Base-by-base conservation (phyloP, 2,329 filamentous ascomycete species). In the Fusarium neocosmosporiellum region DNA sequence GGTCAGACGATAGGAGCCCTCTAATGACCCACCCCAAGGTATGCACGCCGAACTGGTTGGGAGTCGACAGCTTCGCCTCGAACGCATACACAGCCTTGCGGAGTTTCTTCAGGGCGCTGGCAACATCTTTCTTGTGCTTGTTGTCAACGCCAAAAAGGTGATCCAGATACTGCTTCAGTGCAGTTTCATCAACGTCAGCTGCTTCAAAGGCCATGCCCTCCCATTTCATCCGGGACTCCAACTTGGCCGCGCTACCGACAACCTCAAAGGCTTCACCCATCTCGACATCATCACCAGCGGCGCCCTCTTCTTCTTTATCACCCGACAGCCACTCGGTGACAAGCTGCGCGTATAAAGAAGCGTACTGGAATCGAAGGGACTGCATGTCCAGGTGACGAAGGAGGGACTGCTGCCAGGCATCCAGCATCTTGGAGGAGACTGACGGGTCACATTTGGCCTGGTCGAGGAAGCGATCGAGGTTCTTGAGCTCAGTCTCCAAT, bases 281-380 rank as follows among this genome's bases (percentile, higher is more conserved):
- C 7, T 80, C 74, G 36, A 78, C 70, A 22, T 77, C 66, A 43
- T 72, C 48, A 5, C 43, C 60, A 59, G 71, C 24, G 8, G 58
- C n/a, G 4, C 54, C 57, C 7, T 75, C 65, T 1, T 66, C 37
- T 9, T 66, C 29, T 71, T 79, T 67, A 2, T 79, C 78, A 0
- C 77, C 73, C 1, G 81, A 81, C 1, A 86, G 78, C 85, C 84
- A 87, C 68, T 87, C 85, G 0, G 81, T 86, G n/a, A 86, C 84
- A 5, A 87, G 80, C 55, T 84, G 79, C 4, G 83, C 84, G 48
- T 86, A 86, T 3, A 87, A 78, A 10, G 82, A 81, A 0, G 85
- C 84, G 53, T 84, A 86, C 59, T 83, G 75, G 62, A 84, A 85
- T 69, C 83, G 84, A 18, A 83, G 80, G 8, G 83, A 83, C 59